A percentile compares a stretch with the other conserved stretches of the same genome.
Evolutionary conservation across 2,329 filamentous ascomycete species (phyloP).

Genomic region (Cercospora beticola): DNA sequence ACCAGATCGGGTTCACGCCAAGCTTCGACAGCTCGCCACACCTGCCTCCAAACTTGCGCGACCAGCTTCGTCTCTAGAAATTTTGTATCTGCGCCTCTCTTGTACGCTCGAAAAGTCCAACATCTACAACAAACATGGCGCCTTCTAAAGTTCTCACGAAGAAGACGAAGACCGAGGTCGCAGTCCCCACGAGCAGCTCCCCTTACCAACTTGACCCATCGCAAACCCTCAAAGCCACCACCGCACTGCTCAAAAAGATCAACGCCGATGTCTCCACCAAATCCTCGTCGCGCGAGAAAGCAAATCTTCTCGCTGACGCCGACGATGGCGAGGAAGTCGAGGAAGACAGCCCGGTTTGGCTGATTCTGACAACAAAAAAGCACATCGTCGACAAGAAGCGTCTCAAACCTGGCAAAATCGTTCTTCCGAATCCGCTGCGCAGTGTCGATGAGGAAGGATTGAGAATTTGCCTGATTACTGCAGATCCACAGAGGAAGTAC

Average conservation of each 20-base stretch:
- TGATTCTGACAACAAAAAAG: slow-evolving; percentile 64
- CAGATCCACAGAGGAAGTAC: slow-evolving; percentile 78
- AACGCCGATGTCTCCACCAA: slow-evolving; percentile 44
- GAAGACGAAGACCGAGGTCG: slow-evolving; percentile 28
- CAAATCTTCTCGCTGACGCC: slow-evolving; percentile 55
- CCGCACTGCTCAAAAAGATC: slow-evolving; percentile 57
- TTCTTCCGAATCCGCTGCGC: slow-evolving; percentile 59
- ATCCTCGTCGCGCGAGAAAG: slow-evolving; percentile 51
- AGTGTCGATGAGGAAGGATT: slow-evolving; percentile 45
- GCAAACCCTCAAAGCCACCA: slow-evolving; percentile 60
- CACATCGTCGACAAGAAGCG: slow-evolving; percentile 70
- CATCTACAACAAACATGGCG: slow-evolving; percentile 25
- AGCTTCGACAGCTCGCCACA: neutral
- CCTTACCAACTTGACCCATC: slow-evolving; percentile 47
- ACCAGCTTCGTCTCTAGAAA: neutral
- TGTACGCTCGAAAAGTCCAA: neutral
- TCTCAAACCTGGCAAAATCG: slow-evolving; percentile 80
- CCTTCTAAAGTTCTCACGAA: slow-evolving; percentile 39
- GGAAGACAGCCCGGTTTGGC: slow-evolving; percentile 58
- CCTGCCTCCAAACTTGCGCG: neutral
- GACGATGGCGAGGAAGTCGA: slow-evolving; percentile 47
- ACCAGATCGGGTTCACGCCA: neutral
- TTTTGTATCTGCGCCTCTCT: neutral
- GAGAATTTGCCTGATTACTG: slow-evolving; percentile 82
- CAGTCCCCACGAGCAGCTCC: slow-evolving; percentile 25